Evolutionary conservation across 306 rosid genomes (phyloP), one percentile per base, ranked within the genome.

Genomic region (Acmispon strigosus): DNA sequence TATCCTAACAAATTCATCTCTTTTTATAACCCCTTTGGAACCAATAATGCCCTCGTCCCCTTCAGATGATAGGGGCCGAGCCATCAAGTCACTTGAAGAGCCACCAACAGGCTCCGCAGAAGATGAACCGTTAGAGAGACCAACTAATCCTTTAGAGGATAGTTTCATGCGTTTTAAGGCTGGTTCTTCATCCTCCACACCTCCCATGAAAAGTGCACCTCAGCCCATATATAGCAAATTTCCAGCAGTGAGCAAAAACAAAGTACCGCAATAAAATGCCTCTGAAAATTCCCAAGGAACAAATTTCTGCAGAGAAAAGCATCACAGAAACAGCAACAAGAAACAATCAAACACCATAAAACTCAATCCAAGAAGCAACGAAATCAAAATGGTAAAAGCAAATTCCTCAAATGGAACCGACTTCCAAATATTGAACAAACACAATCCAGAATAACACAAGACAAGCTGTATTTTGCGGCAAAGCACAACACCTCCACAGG

Each of bases 101-200:
- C 90, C 97, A 80, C 84, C 89, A 56, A 79, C 37, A 18, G 92
- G 87, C 82, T 76, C 89, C 66, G 64, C 67, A 32, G 72, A 58
- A 64, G 95, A 83, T 43, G 86, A 81, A 80, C 99, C 89, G 97
- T 89, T 94, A 5, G 91, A 86, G 45, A 83, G 82, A 55, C 90
- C 80, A 77, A 68, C 79, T 86, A 83, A 69, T 78, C 87, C 88
- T 72, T 81, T 84, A 71, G 81, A 77, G 48, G 86, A 91, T 57
- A 91, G 58, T 74, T 86, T 94, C 84, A 86, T 80, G 20, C 98
- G 96, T 90, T 94, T 94, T 41, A 86, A 81, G 66, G 88, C 97
- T 87, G 98, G 98, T 83, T 88, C 96, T 86, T 90, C 98, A 90
- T 94, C 96, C 69, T 85, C 98, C 83, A 87, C 92, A 87, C 98